Conservation (phyloP, 2,329 filamentous ascomycete genomes). For the Aspergillus quadricinctus region DNA sequence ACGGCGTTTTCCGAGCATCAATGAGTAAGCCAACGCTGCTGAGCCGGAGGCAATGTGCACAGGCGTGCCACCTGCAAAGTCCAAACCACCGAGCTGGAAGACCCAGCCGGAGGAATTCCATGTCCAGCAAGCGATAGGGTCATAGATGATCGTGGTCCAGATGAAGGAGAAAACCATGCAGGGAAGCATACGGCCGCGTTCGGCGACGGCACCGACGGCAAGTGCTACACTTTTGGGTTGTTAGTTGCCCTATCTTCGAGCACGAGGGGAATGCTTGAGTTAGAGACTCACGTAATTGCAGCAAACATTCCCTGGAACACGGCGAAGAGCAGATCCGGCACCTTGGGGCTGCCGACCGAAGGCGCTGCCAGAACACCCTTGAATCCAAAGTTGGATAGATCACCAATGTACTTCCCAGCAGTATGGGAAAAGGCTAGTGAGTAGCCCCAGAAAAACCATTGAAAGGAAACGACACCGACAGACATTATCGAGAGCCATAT, state of each 20-base stretch:
- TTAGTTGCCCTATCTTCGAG: slow-evolving; percentile 25
- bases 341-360: slow-evolving; percentile 65
- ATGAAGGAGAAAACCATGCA: slow-evolving; percentile 90
- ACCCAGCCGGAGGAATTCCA: slow-evolving; percentile 85
- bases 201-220: slow-evolving; percentile 77
- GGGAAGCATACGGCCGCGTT: slow-evolving; percentile 82
- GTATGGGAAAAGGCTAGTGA: slow-evolving; percentile 76
- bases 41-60: slow-evolving; percentile 83
- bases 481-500: slow-evolving; percentile 83
- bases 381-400: slow-evolving; percentile 76
- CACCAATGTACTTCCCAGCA: slow-evolving; percentile 70
- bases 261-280: background rate
- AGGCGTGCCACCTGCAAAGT: slow-evolving; percentile 86
- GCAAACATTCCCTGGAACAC: slow-evolving; percentile 63
- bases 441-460: slow-evolving; percentile 97
- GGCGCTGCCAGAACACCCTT: slow-evolving; percentile 69
- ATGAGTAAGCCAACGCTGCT: slow-evolving; percentile 81
- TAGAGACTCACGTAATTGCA: slow-evolving; percentile 67
- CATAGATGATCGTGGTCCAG: slow-evolving; percentile 86
- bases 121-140: slow-evolving; percentile 91
- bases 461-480: slow-evolving; percentile 73
- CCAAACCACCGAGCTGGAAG: slow-evolving; percentile 71
- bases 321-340: slow-evolving; percentile 81
- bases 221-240: slow-evolving; percentile 62
- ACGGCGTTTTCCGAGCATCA: slow-evolving; percentile 82